Evolutionary conservation across 495 filamentous ascomycete species (phyloP), one percentile per base, ranked within the genome.

Genomic region (Aspergillus cristatus): DNA sequence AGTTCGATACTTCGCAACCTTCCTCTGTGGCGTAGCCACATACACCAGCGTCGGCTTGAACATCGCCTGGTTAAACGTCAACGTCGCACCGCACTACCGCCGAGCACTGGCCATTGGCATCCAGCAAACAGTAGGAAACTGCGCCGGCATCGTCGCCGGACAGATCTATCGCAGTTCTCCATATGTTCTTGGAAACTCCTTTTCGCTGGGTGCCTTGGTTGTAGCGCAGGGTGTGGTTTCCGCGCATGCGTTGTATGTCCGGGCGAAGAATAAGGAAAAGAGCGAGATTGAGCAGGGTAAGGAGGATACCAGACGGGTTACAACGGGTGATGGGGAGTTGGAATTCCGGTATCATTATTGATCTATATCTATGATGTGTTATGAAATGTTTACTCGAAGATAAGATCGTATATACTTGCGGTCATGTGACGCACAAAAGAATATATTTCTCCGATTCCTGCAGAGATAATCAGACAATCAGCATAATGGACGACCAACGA

Each of bases 111-210:
- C 65, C 4, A 70, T 76, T 37, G 75, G 75, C 1, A 42, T 78
- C 18, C 72, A 78, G 34, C 66, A 73, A 16, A 82, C 75, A 0
- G 60, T 79, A 13, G 76, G 69, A 0, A 80, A 78, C 35, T 68
- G 63, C 13, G 75, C 72, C 0, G 72, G 69, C 7, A 67, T 76
- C 14, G 63, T 76, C 5, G 67, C 67, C 0, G 68, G 68, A 0
- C 72, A 76, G 43, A 62, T 76, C 1, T 76, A 75, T 47, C 58
- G 68, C 7, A 55, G 44, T 0, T 49, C 60, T n/a, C 72, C 72
- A 6, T 76, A 73, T 41, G 57, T 65, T 8, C 45, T 75, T 7
- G 71, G 71, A 0, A 67, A 75, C 32, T 42, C 53, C 5, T 74
- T 72, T 34, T 69, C 65, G 0, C 40, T 74, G n/a, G 69, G 62